phyloP scores from a whole-genome alignment of 768 basidiomycete genomes.

The Lactifluus hygrophoroides region DNA sequence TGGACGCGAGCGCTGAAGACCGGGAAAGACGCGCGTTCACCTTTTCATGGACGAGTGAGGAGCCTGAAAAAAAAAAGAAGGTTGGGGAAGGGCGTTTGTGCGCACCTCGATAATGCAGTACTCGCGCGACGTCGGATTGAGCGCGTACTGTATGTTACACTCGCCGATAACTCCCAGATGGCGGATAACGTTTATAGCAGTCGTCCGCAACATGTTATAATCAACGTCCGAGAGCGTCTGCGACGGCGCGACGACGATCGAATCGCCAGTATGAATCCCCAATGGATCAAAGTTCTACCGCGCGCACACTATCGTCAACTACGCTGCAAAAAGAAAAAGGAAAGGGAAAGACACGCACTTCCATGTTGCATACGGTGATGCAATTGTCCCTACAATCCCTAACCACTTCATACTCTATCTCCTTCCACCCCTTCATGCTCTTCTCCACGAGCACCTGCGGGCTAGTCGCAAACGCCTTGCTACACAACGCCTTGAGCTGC shows the following conservation, averaged over 20 bases:
- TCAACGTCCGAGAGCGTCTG: slow-evolving; percentile 99
- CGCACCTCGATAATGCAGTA: slow-evolving; percentile 96
- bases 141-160: slow-evolving; percentile 98
- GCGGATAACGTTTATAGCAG: slow-evolving; percentile 97
- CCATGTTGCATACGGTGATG: slow-evolving; percentile 99
- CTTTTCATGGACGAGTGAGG: slow-evolving; percentile 24
- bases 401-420: slow-evolving; percentile 99
- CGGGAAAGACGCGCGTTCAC: slow-evolving; percentile 97
- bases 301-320: not conserved
- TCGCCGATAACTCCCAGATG: slow-evolving; percentile 96
- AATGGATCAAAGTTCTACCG: slow-evolving; percentile 95
- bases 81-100: not conserved
- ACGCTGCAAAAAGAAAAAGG: not conserved
- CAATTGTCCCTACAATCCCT: slow-evolving; percentile 97
- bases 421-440: slow-evolving; percentile 99
- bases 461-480: slow-evolving; percentile 94
- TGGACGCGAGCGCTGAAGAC: slow-evolving; percentile 95
- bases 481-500: slow-evolving; percentile 83
- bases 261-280: slow-evolving; percentile 97
- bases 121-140: slow-evolving; percentile 90
- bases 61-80: not conserved
- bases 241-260: slow-evolving; percentile 95
- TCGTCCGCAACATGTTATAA: slow-evolving; percentile 98
- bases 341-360: slow-evolving; percentile 50
- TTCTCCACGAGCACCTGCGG: slow-evolving; percentile 98